phyloP scores from a whole-genome alignment of 768 basidiomycete genomes.

The Kockovaella imperatae region DNA sequence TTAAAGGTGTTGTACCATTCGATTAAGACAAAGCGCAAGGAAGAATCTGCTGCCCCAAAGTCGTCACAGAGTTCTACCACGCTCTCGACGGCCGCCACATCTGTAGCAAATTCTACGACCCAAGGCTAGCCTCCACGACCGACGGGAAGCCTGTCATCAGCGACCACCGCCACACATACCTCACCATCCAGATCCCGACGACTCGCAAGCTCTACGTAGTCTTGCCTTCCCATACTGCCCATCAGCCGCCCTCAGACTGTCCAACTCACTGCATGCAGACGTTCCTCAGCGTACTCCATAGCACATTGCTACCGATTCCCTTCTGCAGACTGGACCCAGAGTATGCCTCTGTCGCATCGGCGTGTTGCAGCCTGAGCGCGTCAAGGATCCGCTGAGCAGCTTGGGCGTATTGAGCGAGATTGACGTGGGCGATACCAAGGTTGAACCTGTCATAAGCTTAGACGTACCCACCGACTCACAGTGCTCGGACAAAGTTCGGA shows the following conservation, averaged over 20 bases:
- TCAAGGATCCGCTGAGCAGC: conserved; percentile 80
- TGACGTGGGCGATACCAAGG: conserved; percentile 84
- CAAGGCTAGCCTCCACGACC: background rate
- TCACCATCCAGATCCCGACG: conserved; percentile 60
- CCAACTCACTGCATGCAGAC: conserved; percentile 58
- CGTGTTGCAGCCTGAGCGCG: conserved; percentile 80
- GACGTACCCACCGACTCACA: conserved; percentile 48
- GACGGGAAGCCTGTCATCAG: conserved; percentile 14
- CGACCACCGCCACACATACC: conserved; percentile 4
- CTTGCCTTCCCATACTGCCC: conserved; percentile 57
- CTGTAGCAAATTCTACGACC: background rate
- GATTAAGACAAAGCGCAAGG: too few species aligned
- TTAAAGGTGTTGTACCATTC: too few species aligned
- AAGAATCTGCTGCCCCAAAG: too few species aligned
- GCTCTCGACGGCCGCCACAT: too few species aligned
- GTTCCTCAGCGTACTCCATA: conserved; percentile 85
- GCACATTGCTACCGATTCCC: conserved; percentile 64
- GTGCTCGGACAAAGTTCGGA: conserved; percentile 94
- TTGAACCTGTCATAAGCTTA: conserved; percentile 60
- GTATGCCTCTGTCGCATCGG: conserved; percentile 56
- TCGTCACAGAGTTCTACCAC: too few species aligned
- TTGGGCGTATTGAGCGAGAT: conserved; percentile 73
- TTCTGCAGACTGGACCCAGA: conserved; percentile 40
- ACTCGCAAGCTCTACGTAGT: conserved; percentile 69
- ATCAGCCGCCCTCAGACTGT: background rate